Conservation (phyloP, 306 rosid genomes). For the Corylus heterophylla region DNA sequence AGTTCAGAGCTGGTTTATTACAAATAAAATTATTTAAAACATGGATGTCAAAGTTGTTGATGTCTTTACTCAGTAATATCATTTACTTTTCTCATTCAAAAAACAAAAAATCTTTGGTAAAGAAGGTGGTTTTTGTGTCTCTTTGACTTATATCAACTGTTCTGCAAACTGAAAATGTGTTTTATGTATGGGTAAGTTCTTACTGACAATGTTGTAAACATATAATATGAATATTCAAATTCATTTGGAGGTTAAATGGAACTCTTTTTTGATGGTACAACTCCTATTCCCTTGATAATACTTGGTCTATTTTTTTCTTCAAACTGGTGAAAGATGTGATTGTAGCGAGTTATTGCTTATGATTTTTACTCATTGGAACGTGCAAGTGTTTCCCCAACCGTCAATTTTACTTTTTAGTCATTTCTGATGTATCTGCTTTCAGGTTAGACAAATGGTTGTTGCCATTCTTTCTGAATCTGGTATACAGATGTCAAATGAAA, state of each 20-base stretch:
- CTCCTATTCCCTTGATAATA: background rate
- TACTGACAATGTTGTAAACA: background rate
- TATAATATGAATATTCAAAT: background rate
- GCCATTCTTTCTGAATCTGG: slow-evolving; percentile 58
- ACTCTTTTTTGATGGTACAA: background rate
- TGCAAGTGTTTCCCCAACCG: background rate
- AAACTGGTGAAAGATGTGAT: background rate
- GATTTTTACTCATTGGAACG: background rate
- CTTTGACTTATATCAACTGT: background rate
- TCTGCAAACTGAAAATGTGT: too few species aligned
- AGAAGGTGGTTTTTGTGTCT: slow-evolving; percentile 19
- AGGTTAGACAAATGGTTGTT: slow-evolving; percentile 72
- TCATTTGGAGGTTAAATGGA: background rate
- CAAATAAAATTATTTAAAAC: background rate
- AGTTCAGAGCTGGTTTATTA: slow-evolving; percentile 10
- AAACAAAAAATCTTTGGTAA: slow-evolving; percentile 7
- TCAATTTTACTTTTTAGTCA: background rate
- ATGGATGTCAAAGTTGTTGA: background rate
- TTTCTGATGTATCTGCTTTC: slow-evolving; percentile 6
- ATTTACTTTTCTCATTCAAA: background rate
- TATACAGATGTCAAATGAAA: slow-evolving; percentile 45
- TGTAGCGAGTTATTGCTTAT: background rate
- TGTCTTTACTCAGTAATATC: background rate
- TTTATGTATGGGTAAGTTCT: background rate
- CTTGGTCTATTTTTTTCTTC: background rate